Base-by-base conservation (phyloP, 1,139 yeast species). In the Pneumocystis sp. region DNA sequence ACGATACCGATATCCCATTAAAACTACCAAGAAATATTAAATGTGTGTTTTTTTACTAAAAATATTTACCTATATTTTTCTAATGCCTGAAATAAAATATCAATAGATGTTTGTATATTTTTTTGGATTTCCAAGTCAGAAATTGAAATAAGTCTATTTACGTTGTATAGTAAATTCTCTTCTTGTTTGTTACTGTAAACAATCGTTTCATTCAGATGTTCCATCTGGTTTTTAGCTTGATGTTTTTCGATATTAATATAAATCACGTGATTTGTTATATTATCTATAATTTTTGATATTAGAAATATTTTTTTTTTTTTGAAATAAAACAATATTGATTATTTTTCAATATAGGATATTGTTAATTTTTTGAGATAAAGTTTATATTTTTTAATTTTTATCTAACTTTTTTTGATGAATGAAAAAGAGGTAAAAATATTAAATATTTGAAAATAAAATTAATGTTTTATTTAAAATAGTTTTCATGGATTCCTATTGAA, bases 1-100 rank as follows among this genome's bases (percentile, higher is more conserved):
- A 89, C 4, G 95, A 86, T 7, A 89, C 77, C 3, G 96, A 86
- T 3, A 89, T 75, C 68, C 87, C 84, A 17, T 79, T 79, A 50
- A 82, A 74, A 0, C 80, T 74, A 66, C 61, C 12, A 50, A 1
- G n/a, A 21, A 8, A 40, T 40, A 37, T 37, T 59, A 19, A 59
- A 39, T 29, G 12, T 10, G 12, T 12, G 6, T 25, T 3, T 59
- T 59, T 21, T 19, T 50, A 12, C 6, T 25, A 21, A 50, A 50
- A 25, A 40, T 2, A 40, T 8, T 8, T 6, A 50, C 57, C 57
- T 29, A 50, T 50, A 50, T 15, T 50, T 50, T 25, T 50, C 57
- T 3, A 50, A 4, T 25, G 57, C 34, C 25, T 50, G 34, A 50
- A 25, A 21, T 8, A 50, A 17, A 12, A 50, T 25, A 50, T 25